Conservation (phyloP, 164 flowering plant species). For the Dillenia turbinata region DNA sequence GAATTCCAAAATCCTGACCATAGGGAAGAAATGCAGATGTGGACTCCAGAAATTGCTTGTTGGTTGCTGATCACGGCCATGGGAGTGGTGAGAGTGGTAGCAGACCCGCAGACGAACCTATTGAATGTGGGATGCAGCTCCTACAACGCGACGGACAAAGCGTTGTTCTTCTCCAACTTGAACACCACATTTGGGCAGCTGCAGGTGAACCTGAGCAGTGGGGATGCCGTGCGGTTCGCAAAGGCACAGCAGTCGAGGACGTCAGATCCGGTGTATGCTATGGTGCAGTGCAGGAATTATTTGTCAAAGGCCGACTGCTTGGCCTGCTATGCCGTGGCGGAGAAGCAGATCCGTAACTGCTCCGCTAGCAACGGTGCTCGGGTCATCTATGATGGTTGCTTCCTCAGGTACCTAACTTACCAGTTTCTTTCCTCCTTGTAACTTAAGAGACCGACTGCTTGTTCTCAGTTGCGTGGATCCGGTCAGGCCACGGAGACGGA, state of each 20-base stretch:
- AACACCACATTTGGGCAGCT: constrained; percentile 15
- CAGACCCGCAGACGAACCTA: constrained; percentile 21
- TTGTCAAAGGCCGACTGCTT: constrained; percentile 35
- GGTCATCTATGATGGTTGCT: constrained; percentile 47
- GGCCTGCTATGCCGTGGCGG: constrained; percentile 31
- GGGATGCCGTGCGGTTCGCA: constrained; percentile 19
- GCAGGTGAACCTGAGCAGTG: constrained; percentile 1
- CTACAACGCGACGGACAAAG: constrained; percentile 19
- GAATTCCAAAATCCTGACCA: too few species aligned
- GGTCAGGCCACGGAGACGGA: too few species aligned
- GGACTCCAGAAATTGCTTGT: too few species aligned
- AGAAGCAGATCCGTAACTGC: constrained; percentile 28
- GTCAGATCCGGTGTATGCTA: constrained; percentile 30
- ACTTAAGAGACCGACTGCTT: background rate
- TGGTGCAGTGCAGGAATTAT: constrained; percentile 45
- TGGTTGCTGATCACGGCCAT: too few species aligned
- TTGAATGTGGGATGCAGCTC: constrained; percentile 27
- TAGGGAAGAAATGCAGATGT: too few species aligned
- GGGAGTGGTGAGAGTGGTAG: background rate
- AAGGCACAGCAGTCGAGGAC: constrained; percentile 26
- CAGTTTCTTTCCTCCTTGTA: background rate
- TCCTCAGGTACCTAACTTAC: constrained; percentile 37
- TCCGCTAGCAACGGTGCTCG: constrained; percentile 38
- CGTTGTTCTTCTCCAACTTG: constrained; percentile 17
- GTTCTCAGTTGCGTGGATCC: background rate